Evolutionary conservation across 2,329 filamentous ascomycete genomes (phyloP), one percentile per base, ranked within the genome.

Genomic region (Gremmenia infestans): DNA sequence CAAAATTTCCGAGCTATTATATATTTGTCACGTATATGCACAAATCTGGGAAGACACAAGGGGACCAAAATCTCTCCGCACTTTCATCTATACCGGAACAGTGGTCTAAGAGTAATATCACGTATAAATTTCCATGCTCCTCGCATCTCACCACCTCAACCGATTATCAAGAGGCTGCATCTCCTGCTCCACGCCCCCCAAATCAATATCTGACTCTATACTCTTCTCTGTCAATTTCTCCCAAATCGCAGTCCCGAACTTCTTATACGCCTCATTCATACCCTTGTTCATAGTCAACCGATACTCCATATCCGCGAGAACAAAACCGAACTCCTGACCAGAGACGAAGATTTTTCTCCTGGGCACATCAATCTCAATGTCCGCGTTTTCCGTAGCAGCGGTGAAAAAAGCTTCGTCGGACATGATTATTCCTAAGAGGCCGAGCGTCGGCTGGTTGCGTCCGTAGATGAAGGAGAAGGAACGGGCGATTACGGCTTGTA

Each of bases 391-490:
- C 15, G 54, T 43, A 0, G 68, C 72, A 1, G 64, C 59, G 3
- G 71, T 66, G 54, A 71, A 76, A 59, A 78, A 77, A 0, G 47
- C 59, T 7, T 70, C 67, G 51, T 78, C 71, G 0, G 56, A 50
- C 12, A 79, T 70, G 2, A 65, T 67, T 48, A 78, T 74, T 0
- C 74, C 74, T 15, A 78, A 58, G 0, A 78, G 69, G 0, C 76
- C 76, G 0, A 78, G 62, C 37, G 68, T 75, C 0, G 76, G 73
- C 66, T 74, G 72, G 60, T 79, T 78, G 2, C 74, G 70, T 6
- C 67, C 67, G 53, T 74, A 78, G 55, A 78, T 78, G 62, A 78
- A 78, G 0, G 73, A 71, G 54, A 76, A 78, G 0, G 71, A 74
- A 48, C 69, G 63, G 1, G 74, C 75, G 52, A 78, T 76, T 0